A percentile compares a stretch with the other conserved stretches of the same genome.
Conservation (phyloP, 257 asterid genomes). For the Solanum raphanifolium region DNA sequence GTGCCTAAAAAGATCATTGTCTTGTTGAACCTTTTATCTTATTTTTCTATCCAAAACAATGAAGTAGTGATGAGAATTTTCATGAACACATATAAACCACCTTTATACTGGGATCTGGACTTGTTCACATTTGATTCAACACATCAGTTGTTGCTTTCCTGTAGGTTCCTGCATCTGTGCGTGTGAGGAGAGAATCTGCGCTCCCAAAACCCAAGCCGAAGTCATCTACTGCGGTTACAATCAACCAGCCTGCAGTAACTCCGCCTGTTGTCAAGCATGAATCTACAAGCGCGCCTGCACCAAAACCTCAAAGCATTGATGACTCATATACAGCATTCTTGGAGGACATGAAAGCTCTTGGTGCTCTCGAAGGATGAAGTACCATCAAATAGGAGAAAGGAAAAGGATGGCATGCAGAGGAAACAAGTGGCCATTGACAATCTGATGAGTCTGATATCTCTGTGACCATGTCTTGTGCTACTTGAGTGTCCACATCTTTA, state of each 20-base stretch:
- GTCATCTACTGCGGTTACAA: slow-evolving; percentile 5
- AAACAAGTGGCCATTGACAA: neutral
- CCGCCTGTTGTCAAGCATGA: slow-evolving; percentile 35
- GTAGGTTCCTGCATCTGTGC: slow-evolving; percentile 94
- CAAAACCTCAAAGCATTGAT: slow-evolving; percentile 68
- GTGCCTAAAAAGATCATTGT: neutral
- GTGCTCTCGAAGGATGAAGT: slow-evolving; percentile 56
- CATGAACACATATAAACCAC: neutral
- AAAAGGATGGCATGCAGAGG: neutral
- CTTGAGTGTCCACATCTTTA: neutral
- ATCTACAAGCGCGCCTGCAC: slow-evolving; percentile 24
- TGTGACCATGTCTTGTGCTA: neutral
- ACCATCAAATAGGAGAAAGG: neutral
- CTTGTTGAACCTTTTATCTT: neutral
- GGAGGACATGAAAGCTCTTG: slow-evolving; percentile 93
- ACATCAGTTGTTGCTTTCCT: neutral
- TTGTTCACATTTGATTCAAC: neutral
- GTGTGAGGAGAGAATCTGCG: slow-evolving; percentile 73
- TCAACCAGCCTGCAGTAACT: slow-evolving; percentile 34
- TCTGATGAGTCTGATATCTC: neutral
- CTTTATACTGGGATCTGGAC: neutral
- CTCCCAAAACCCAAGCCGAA: slow-evolving; percentile 53
- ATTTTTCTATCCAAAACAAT: neutral
- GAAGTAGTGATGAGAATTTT: neutral
- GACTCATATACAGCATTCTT: slow-evolving; percentile 81